Evolutionary conservation across 2,329 filamentous ascomycete genomes (phyloP).

Genomic region (Fusarium sp.): DNA sequence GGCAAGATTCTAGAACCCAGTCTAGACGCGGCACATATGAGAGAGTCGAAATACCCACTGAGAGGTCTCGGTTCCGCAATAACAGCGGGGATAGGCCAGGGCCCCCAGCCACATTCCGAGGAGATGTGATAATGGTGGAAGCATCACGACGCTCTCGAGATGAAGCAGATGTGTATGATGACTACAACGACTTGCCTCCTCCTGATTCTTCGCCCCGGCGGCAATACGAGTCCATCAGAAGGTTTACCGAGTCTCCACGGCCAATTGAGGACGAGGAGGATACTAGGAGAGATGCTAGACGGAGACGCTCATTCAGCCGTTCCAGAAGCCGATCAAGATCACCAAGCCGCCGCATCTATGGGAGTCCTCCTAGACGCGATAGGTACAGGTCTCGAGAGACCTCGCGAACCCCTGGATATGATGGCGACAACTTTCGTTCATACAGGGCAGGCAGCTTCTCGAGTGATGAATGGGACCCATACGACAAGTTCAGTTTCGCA

Average conservation of each 20-base stretch:
- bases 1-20: conserved; percentile 5
- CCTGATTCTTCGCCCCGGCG: not conserved
- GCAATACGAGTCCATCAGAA: not conserved
- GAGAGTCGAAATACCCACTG: not conserved
- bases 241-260: conserved; percentile 31
- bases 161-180: not conserved
- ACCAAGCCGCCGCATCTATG: conserved; percentile 5
- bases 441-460: conserved; percentile 26
- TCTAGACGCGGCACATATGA: conserved; percentile 23
- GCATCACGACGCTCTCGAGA: conserved; percentile 3
- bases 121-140: not conserved
- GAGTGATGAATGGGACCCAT: conserved; percentile 45
- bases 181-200: not conserved
- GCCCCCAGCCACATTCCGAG: not conserved
- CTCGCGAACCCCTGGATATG: conserved; percentile 2
- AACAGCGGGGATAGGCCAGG: conserved; percentile 5
- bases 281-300: not conserved
- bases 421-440: conserved; percentile 9
- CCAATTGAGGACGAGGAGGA: conserved; percentile 26
- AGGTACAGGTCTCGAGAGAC: conserved; percentile 9
- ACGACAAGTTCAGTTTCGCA: conserved; percentile 46
- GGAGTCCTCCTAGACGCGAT: conserved; percentile 1
- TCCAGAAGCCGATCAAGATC: conserved; percentile 22
- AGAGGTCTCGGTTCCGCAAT: conserved; percentile 4
- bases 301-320: not conserved